Evolutionary conservation across 768 basidiomycete species (phyloP), one percentile per base, ranked within the genome.

Genomic region (Boletus tomentosulus): DNA sequence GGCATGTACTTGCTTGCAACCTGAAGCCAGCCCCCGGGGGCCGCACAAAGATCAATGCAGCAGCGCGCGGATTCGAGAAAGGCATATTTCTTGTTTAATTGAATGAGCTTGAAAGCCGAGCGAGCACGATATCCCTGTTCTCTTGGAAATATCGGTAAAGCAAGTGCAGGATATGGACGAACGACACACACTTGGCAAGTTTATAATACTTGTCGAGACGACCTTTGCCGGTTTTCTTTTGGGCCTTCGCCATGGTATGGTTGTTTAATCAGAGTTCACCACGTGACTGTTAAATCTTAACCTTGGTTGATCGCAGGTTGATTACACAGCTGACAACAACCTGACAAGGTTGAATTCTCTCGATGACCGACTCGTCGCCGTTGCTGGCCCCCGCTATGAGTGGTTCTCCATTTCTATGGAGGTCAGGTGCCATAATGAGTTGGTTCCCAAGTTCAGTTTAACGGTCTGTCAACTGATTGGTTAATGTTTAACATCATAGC

Each of bases 121-220:
- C 97, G 97, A 62, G 97, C 97, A 58, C 97, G 90, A 70, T 95
- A 99, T 57, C 97, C 97, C 77, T 99, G 97, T 76, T 98, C 96
- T 73, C 95, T 98, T 42, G 52, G 58, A 35, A 47, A 44, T 54
- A 48, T 56, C 33, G 53, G 57, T 61, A 27, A 59, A 22, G 34
- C 12, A 38, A 11, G 24, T 55, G 37, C 28, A 28, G 31, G 12
- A 57, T 37, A 47, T 35, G 51, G 55, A 55, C 22, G 37, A 16
- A 19, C 39, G 31, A 57, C 10, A 53, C 45, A 39, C 64, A 92
- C 90, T 92, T 92, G 74, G 90, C 92, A 67, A 95, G 88, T 68
- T 92, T 93, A 74, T 98, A 98, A 73, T 96, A 98, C 73, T 96
- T 96, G 74, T 98, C 94, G 46, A 96, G 78, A 65, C 94, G 92